These are phyloP conservation scores for Sindora glabra DNA, from an alignment of 306 rosid genomes.

Conservation along the genomic window DNA sequence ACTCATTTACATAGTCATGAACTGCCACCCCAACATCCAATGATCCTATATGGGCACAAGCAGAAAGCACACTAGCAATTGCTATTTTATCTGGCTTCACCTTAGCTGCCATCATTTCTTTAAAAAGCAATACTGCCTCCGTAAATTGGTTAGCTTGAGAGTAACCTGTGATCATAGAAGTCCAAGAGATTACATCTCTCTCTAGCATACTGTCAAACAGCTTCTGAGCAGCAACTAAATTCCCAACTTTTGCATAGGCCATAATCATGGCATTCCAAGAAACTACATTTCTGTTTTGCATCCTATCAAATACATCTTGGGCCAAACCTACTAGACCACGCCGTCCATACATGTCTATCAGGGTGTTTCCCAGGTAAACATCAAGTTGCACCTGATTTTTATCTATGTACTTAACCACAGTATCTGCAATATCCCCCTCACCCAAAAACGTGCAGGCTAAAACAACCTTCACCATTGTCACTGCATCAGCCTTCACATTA, in stretches of 20 bases:
- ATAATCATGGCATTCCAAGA: conserved; percentile 78
- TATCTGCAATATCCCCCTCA: conserved; percentile 52
- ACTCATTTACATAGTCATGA: conserved; percentile 37
- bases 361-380: conserved; percentile 71
- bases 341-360: conserved; percentile 69
- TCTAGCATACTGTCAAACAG: conserved; percentile 52
- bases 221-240: conserved; percentile 37
- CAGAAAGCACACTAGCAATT: conserved; percentile 69
- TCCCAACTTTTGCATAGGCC: conserved; percentile 50
- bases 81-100: conserved; percentile 68
- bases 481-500: conserved; percentile 47
- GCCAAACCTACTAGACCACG: conserved; percentile 52
- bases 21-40: conserved; percentile 71
- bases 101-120: conserved; percentile 71
- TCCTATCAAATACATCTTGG: conserved; percentile 48
- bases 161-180: conserved; percentile 65
- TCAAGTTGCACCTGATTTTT: conserved; percentile 38
- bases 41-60: conserved; percentile 83
- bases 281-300: conserved; percentile 51
- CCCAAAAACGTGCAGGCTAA: conserved; percentile 49
- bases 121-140: conserved; percentile 61
- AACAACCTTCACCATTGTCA: conserved; percentile 74
- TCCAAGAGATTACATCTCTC: conserved; percentile 81
- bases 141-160: conserved; percentile 56
- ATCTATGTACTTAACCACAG: conserved; percentile 47